Conservation (phyloP, 225 moss, liverwort and hornwort species). For the Physcomitrellopsis africana region DNA sequence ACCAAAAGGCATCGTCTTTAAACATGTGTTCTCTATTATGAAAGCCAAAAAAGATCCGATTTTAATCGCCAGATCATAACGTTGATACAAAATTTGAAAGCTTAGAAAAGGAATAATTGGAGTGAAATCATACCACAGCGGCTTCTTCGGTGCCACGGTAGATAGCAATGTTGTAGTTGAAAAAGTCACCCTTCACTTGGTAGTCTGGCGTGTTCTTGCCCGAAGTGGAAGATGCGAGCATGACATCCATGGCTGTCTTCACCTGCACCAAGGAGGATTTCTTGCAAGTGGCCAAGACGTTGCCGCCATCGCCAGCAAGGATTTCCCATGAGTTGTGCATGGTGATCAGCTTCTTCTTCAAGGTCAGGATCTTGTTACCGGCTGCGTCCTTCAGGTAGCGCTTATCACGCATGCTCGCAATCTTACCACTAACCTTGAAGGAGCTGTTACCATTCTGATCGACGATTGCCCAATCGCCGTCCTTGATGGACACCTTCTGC, state of each 20-base stretch:
- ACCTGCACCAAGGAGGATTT: constrained; percentile 60
- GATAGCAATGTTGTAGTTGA: constrained; percentile 52
- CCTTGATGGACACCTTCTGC: constrained; percentile 52
- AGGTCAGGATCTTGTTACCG: constrained; percentile 41
- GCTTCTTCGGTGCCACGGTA: constrained; percentile 57
- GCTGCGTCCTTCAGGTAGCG: constrained; percentile 47
- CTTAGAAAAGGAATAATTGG: no score
- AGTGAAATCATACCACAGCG: constrained; percentile 34
- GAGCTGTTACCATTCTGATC: constrained; percentile 46
- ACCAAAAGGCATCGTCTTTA: no score
- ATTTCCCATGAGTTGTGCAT: constrained; percentile 63
- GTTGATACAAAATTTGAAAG: no score
- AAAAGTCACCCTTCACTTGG: constrained; percentile 55
- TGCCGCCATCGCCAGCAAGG: constrained; percentile 21
- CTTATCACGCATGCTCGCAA: constrained; percentile 54
- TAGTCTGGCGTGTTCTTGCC: constrained; percentile 51
- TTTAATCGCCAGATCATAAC: no score
- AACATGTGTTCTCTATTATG: no score
- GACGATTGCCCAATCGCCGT: constrained; percentile 56
- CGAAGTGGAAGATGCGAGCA: constrained; percentile 37
- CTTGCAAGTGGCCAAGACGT: constrained; percentile 42
- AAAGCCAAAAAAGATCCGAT: no score
- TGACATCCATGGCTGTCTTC: constrained; percentile 53
- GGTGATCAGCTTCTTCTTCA: constrained; percentile 65
- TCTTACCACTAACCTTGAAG: constrained; percentile 44